A percentile compares a stretch with the other conserved stretches of the same genome.
phyloP scores from a whole-genome alignment of 2,329 filamentous ascomycete species.

The Meredithiella fracta region DNA sequence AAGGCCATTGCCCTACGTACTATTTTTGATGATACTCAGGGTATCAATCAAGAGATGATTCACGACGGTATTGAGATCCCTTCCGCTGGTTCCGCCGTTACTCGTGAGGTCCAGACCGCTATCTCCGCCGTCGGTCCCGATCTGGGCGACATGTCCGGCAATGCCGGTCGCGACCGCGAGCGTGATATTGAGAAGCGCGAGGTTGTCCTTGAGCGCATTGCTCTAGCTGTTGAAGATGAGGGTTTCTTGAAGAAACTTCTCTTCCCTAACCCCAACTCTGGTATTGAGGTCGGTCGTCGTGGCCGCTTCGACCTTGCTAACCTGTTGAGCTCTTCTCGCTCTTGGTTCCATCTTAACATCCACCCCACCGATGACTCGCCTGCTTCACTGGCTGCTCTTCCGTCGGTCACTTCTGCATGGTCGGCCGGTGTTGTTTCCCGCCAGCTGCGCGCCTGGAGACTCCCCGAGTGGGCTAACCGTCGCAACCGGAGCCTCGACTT shows the following conservation, averaged over 20 bases:
- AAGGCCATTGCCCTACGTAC: constrained; percentile 81
- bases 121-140: constrained; percentile 63
- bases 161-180: constrained; percentile 55
- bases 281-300: constrained; percentile 61
- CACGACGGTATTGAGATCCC: constrained; percentile 74
- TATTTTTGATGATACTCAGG: constrained; percentile 79
- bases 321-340: constrained; percentile 65
- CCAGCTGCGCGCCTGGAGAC: constrained; percentile 80
- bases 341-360: constrained; percentile 86
- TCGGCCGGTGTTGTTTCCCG: constrained; percentile 84
- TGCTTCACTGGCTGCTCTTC: constrained; percentile 52
- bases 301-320: constrained; percentile 65
- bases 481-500: constrained; percentile 85
- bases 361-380: constrained; percentile 83
- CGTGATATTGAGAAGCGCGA: constrained; percentile 69
- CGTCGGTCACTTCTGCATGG: constrained; percentile 68
- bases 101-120: constrained; percentile 75
- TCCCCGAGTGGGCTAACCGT: constrained; percentile 93
- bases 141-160: constrained; percentile 54
- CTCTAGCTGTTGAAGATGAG: constrained; percentile 62
- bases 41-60: constrained; percentile 96
- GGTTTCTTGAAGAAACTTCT: constrained; percentile 69
- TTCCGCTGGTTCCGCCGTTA: constrained; percentile 59
- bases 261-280: constrained; percentile 60
- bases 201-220: constrained; percentile 70